Evolutionary conservation across 148 eudicot species (phyloP).

Genomic region (Vaccinium vitisidaea): DNA sequence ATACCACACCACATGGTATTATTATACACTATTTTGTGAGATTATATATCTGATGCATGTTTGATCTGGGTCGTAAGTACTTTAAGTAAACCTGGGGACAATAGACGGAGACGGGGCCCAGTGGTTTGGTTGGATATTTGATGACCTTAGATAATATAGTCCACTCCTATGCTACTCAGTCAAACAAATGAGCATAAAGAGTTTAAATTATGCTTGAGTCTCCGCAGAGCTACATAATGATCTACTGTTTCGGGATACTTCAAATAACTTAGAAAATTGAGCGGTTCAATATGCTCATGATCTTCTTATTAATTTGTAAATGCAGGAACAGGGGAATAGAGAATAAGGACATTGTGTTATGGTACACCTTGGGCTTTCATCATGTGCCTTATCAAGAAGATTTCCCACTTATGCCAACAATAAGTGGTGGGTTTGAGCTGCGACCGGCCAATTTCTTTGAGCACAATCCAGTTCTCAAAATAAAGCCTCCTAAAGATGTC

Average conservation of each 20-base stretch:
- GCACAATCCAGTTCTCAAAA: conserved; percentile 37
- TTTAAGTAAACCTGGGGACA: no score
- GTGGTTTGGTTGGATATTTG: no score
- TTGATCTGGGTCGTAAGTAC: no score
- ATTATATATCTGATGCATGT: no score
- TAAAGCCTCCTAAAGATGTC: conserved; percentile 13
- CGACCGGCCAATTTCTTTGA: conserved; percentile 47
- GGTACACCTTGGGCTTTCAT: conserved; percentile 53
- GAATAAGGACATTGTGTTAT: conserved; percentile 53
- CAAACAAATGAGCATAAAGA: no score
- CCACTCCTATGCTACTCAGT: no score
- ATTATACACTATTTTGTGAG: no score
- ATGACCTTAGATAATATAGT: no score
- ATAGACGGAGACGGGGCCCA: no score
- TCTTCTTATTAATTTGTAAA: conserved; percentile 11
- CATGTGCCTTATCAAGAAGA: conserved; percentile 51
- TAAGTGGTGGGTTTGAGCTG: conserved; percentile 36
- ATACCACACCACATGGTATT: no score
- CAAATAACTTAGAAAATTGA: not conserved
- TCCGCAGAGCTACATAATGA: not conserved
- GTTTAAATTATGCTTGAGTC: no score
- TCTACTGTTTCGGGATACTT: not conserved
- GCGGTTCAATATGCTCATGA: not conserved
- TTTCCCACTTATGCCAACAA: conserved; percentile 53
- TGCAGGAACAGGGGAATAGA: conserved; percentile 48